phyloP scores from a whole-genome alignment of 768 basidiomycete genomes.

The Tylopilus balloui region DNA sequence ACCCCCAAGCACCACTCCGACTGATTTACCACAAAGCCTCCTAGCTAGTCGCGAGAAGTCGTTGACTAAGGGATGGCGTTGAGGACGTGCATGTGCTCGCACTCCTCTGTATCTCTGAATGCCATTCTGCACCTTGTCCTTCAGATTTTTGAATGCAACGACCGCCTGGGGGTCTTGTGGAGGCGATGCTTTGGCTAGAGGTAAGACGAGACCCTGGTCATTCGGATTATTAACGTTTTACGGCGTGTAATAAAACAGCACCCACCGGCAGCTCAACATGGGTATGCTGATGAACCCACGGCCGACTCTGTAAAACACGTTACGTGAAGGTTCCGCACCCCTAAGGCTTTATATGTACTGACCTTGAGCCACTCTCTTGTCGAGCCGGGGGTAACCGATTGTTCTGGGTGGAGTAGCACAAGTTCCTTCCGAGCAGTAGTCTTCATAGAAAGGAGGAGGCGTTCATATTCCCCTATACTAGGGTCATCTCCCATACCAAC shows the following conservation, averaged over 20 bases:
- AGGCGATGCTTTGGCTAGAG: constrained; percentile 54
- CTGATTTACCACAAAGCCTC: constrained; percentile 85
- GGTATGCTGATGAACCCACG: constrained; percentile 94
- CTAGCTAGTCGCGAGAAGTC: constrained; percentile 93
- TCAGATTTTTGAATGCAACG: constrained; percentile 84
- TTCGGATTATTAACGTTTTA: constrained; percentile 3
- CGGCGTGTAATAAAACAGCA: constrained; percentile 3
- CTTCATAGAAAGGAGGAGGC: constrained; percentile 89
- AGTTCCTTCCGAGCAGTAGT: constrained; percentile 98
- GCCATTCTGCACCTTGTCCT: constrained; percentile 84
- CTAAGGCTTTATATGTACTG: constrained; percentile 10
- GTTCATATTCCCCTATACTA: constrained; percentile 88
- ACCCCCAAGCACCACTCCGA: constrained; percentile 92
- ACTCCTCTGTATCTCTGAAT: constrained; percentile 83
- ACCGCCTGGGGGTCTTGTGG: constrained; percentile 86
- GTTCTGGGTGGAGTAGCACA: constrained; percentile 87
- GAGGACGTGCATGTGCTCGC: constrained; percentile 56
- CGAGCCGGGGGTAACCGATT: constrained; percentile 82
- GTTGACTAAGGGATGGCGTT: constrained; percentile 75
- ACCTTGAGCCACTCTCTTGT: constrained; percentile 97
- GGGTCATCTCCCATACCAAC: constrained; percentile 94
- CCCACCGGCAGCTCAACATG: constrained; percentile 86
- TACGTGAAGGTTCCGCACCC: not conserved
- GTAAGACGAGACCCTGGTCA: constrained; percentile 64
- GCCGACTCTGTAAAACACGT: constrained; percentile 59